Evolutionary conservation across 257 asterid species (phyloP).

Genomic region (Solanum sitiens): DNA sequence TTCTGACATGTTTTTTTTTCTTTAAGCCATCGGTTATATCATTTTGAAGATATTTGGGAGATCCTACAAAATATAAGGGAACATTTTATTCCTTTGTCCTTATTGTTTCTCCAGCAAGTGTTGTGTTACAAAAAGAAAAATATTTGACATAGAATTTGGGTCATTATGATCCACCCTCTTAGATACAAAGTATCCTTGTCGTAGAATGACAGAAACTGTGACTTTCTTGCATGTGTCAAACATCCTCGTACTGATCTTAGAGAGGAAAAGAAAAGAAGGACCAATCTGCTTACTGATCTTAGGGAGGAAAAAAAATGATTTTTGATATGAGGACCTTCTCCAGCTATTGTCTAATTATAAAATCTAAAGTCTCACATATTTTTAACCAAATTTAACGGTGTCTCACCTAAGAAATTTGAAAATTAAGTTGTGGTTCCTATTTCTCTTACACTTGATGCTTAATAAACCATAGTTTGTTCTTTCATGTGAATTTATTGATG

Average conservation of each 20-base stretch:
- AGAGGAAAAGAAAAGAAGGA: not conserved
- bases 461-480: not conserved
- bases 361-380: not conserved
- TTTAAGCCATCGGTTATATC: not conserved
- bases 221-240: not conserved
- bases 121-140: not conserved
- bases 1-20: not conserved
- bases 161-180: not conserved
- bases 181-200: not conserved
- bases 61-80: not conserved
- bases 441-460: not conserved
- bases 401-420: not conserved
- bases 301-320: too few relatives aligned
- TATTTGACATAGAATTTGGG: not conserved
- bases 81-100: not conserved
- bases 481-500: not conserved
- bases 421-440: not conserved
- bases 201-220: not conserved
- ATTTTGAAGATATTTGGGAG: not conserved
- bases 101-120: not conserved
- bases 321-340: not conserved
- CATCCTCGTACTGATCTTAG: not conserved
- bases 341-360: not conserved
- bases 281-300: not conserved
- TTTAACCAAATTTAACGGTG: not conserved